phyloP scores from a whole-genome alignment of 2,329 filamentous ascomycete species.

The Pyrenophora graminea region DNA sequence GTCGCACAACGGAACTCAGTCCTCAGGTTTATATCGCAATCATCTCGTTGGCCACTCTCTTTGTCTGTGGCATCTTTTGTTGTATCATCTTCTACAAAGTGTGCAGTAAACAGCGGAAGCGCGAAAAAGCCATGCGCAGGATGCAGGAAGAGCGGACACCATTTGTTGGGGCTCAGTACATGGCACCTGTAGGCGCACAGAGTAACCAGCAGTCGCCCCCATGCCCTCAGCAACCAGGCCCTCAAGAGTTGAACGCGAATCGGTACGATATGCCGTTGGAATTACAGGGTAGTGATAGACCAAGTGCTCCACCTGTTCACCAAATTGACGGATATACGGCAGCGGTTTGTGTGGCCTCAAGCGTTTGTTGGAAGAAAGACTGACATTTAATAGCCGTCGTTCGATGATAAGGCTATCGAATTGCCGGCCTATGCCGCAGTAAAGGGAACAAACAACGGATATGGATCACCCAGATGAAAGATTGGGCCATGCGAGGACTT shows the following conservation, averaged over 20 bases:
- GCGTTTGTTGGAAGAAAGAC: background rate
- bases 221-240: background rate
- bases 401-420: constrained; percentile 16
- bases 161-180: constrained; percentile 4
- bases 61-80: constrained; percentile 6
- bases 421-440: constrained; percentile 7
- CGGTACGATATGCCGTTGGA: constrained; percentile 12
- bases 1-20: constrained; percentile 6
- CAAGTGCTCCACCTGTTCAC: background rate
- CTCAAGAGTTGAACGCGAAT: too few relatives aligned
- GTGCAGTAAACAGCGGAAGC: constrained; percentile 14
- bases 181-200: background rate
- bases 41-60: constrained; percentile 3
- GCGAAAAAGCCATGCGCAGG: constrained; percentile 7
- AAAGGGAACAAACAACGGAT: background rate
- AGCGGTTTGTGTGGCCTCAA: background rate
- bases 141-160: constrained; percentile 14
- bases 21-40: background rate
- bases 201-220: background rate
- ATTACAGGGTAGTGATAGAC: constrained; percentile 8
- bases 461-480: background rate
- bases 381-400: constrained; percentile 4
- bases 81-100: constrained; percentile 8
- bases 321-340: constrained; percentile 15
- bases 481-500: too few relatives aligned